Conservation (phyloP, 306 rosid genomes). For the Benincasa hispida region DNA sequence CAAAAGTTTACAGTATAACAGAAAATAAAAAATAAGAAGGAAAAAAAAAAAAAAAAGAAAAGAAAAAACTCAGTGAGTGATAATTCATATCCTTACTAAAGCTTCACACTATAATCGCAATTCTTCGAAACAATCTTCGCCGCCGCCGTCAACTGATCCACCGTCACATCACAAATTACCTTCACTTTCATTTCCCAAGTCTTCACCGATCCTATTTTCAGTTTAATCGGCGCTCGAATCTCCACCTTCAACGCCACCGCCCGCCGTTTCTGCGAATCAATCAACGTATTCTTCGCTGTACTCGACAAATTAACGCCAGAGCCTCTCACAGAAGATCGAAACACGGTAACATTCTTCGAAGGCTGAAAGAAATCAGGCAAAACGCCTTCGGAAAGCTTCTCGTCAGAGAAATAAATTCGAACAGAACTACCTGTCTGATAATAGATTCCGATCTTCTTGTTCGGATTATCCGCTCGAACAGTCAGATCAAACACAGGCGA, state of each 20-base stretch:
- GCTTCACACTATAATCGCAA: slow-evolving; percentile 27
- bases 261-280: slow-evolving; percentile 19
- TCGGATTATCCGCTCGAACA: slow-evolving; percentile 47
- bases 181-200: slow-evolving; percentile 55
- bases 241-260: slow-evolving; percentile 37
- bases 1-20: neutral
- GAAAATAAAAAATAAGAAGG: neutral
- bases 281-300: slow-evolving; percentile 10
- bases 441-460: slow-evolving; percentile 54
- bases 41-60: too few species aligned
- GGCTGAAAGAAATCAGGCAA: slow-evolving; percentile 67
- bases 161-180: slow-evolving; percentile 41
- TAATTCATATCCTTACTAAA: neutral
- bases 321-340: slow-evolving; percentile 33
- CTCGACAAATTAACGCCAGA: slow-evolving; percentile 20
- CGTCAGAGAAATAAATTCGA: slow-evolving; percentile 21
- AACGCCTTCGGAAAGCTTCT: slow-evolving; percentile 33
- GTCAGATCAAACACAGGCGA: slow-evolving; percentile 42
- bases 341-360: slow-evolving; percentile 39
- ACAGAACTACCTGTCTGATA: slow-evolving; percentile 40
- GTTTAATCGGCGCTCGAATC: slow-evolving; percentile 37
- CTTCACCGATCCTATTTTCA: slow-evolving; percentile 51
- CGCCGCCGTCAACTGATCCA: slow-evolving; percentile 34
- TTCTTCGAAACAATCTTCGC: slow-evolving; percentile 39
- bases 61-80: too few species aligned